A percentile compares a stretch with the other conserved stretches of the same genome.
These are phyloP conservation scores for Tetradesmus obliquus DNA, from an alignment of 139 green algal genomes.

Conservation along the genomic window DNA sequence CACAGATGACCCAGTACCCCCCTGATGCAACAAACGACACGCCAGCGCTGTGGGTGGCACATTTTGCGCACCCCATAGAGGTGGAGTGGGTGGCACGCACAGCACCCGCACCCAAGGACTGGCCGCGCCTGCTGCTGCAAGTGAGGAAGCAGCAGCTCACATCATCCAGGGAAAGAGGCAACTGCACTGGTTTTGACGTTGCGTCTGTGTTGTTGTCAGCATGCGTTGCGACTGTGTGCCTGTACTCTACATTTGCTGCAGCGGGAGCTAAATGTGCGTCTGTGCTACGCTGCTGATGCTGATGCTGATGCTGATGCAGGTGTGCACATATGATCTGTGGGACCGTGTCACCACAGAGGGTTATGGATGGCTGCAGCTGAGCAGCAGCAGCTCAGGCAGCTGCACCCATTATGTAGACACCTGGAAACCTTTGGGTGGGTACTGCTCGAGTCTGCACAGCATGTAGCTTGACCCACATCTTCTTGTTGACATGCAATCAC, in stretches of 20 bases:
- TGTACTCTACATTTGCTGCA: too few relatives aligned
- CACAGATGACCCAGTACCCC: constrained; percentile 54
- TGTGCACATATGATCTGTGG: constrained; percentile 63
- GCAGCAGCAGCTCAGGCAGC: constrained; percentile 39
- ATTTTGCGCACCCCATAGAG: constrained; percentile 74
- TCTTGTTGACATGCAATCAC: too few relatives aligned
- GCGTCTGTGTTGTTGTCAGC: neutral
- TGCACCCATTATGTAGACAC: constrained; percentile 54
- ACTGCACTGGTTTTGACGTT: neutral
- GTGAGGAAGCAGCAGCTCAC: neutral
- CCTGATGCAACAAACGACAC: constrained; percentile 38
- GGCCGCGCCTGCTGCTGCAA: constrained; percentile 47
- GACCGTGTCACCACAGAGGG: constrained; percentile 69
- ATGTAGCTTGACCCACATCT: neutral
- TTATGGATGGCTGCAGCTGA: constrained; percentile 67
- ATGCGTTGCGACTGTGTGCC: neutral
- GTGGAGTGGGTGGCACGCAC: constrained; percentile 57
- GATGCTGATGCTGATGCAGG: constrained; percentile 50
- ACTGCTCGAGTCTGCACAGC: neutral
- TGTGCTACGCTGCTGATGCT: neutral
- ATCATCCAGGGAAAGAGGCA: neutral
- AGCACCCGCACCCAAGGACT: constrained; percentile 41
- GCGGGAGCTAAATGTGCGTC: neutral
- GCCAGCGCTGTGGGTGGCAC: constrained; percentile 58
- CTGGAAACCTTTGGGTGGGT: constrained; percentile 67